Evolutionary conservation across 2,329 filamentous ascomycete genomes (phyloP).

Genomic region (Exophiala sideris): DNA sequence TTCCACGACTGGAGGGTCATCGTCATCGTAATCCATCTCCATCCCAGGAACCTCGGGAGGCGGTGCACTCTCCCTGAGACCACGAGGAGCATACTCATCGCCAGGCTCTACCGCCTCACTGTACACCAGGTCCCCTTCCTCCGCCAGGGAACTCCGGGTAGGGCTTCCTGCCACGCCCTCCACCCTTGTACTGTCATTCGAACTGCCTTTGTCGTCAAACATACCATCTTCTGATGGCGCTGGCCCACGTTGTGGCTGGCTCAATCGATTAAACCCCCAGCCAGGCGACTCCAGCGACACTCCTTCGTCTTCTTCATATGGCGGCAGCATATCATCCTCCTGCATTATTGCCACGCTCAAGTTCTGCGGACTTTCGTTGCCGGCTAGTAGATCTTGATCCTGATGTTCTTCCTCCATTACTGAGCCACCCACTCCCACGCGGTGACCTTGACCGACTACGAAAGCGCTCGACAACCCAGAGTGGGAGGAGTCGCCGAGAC

Average conservation of each 20-base stretch:
- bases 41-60: constrained; percentile 20
- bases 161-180: constrained; percentile 20
- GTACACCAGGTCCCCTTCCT: constrained; percentile 14
- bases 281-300: constrained; percentile 12
- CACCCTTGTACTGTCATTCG: constrained; percentile 24
- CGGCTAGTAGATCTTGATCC: constrained; percentile 32
- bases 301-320: constrained; percentile 28
- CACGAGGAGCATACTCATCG: constrained; percentile 11
- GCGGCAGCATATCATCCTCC: constrained; percentile 31
- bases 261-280: constrained; percentile 12
- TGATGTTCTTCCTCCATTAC: constrained; percentile 37
- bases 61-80: constrained; percentile 25
- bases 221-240: constrained; percentile 21
- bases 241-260: constrained; percentile 4
- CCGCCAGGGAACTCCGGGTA: constrained; percentile 7
- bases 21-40: constrained; percentile 20
- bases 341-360: constrained; percentile 12
- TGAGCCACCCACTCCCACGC: constrained; percentile 60
- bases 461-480: constrained; percentile 88
- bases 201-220: constrained; percentile 19
- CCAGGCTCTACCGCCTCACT: constrained; percentile 9
- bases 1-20: constrained; percentile 24
- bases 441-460: constrained; percentile 70
- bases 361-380: constrained; percentile 26
- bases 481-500: constrained; percentile 83